phyloP scores from a whole-genome alignment of 2,329 filamentous ascomycete genomes.

The Phoma sp. region DNA sequence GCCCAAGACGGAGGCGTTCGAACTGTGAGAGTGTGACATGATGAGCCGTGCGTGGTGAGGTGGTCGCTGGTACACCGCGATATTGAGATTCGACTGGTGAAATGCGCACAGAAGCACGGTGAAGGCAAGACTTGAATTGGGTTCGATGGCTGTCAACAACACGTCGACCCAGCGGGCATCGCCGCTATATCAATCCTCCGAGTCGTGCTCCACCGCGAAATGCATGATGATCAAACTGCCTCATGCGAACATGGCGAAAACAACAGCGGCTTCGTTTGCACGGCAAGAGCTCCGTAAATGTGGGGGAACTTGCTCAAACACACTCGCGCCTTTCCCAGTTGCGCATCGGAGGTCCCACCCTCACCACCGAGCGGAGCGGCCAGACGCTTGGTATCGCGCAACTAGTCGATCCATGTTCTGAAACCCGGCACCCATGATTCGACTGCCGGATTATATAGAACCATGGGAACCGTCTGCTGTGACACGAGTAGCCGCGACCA shows the following conservation, averaged over 20 bases:
- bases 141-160: conserved; percentile 1
- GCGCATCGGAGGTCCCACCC: background rate
- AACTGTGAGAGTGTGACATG: conserved; percentile 25
- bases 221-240: conserved; percentile 12
- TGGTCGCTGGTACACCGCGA: conserved; percentile 5
- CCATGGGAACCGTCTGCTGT: conserved; percentile 1
- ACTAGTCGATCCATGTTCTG: conserved; percentile 11
- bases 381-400: conserved; percentile 28
- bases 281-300: conserved; percentile 23
- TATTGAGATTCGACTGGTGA: background rate
- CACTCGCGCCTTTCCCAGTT: conserved; percentile 28
- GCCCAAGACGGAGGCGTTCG: conserved; percentile 21
- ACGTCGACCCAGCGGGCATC: conserved; percentile 1
- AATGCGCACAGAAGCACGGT: background rate
- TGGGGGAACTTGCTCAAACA: conserved; percentile 45
- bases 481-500: conserved; percentile 12
- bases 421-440: conserved; percentile 18
- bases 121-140: background rate
- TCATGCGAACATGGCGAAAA: conserved; percentile 12
- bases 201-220: conserved; percentile 11
- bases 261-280: conserved; percentile 8
- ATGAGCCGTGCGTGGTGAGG: conserved; percentile 1
- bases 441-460: conserved; percentile 24
- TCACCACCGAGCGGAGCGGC: conserved; percentile 17
- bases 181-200: conserved; percentile 18